Conservation (phyloP, 768 basidiomycete genomes). For the Phanerodontia chrysosporium region DNA sequence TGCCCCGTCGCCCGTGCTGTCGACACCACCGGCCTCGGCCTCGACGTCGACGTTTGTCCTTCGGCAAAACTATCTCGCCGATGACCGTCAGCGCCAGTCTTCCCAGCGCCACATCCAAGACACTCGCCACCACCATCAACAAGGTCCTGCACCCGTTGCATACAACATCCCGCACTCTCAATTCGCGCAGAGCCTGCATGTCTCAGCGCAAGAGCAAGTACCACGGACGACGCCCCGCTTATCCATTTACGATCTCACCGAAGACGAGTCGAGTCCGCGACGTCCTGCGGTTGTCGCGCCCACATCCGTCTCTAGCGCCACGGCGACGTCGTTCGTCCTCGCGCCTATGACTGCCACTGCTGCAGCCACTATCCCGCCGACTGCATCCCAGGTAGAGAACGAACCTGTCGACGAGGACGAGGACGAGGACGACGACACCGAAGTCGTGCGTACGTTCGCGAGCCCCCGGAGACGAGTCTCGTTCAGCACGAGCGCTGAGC, state of each 20-base stretch:
- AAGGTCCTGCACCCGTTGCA: too few species aligned
- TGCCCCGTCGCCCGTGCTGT: not conserved
- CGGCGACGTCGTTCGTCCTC: not conserved
- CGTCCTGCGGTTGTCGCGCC: not conserved
- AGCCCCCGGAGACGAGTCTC: constrained; percentile 9
- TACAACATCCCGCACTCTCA: too few species aligned
- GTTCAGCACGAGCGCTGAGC: constrained; percentile 10
- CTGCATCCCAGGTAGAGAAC: not conserved
- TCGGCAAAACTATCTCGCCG: not conserved
- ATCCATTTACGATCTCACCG: not conserved
- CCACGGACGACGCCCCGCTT: not conserved
- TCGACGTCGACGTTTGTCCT: not conserved
- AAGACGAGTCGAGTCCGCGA: not conserved
- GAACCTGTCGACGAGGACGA: not conserved
- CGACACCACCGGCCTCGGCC: not conserved
- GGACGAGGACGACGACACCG: not conserved
- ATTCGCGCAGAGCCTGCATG: too few species aligned
- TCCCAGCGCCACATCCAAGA: not conserved
- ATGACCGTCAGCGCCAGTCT: not conserved
- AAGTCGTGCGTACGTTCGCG: not conserved
- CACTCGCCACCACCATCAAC: too few species aligned
- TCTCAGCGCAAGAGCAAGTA: not conserved
- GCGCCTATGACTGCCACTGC: not conserved
- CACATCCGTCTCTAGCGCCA: not conserved
- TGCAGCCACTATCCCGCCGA: not conserved